Evolutionary conservation across 108 stramenopile species (phyloP).

Genomic region (Skeletonema potamos): DNA sequence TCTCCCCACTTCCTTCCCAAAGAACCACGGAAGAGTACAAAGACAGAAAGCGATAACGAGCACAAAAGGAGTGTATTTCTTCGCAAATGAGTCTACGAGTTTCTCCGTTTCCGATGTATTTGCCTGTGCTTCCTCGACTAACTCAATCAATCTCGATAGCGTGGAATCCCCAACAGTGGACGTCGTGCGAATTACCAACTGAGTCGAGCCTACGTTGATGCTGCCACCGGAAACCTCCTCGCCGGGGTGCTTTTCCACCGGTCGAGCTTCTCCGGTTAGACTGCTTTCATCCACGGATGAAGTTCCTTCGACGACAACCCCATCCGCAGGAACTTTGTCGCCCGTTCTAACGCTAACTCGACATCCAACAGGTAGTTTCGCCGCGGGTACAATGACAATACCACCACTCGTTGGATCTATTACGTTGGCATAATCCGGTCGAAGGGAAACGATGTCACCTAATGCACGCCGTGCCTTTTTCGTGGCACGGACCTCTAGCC

Average conservation of each 20-base stretch:
- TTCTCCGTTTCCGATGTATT: slow-evolving; percentile 88
- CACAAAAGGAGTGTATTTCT: slow-evolving; percentile 83
- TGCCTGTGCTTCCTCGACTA: slow-evolving; percentile 87
- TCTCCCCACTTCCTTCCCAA: slow-evolving; percentile 64
- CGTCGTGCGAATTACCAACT: slow-evolving; percentile 69
- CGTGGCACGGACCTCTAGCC: slow-evolving; percentile 74
- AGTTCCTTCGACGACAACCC: slow-evolving; percentile 81
- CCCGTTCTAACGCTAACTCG: slow-evolving; percentile 87
- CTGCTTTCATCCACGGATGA: slow-evolving; percentile 91
- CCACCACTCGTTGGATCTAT: slow-evolving; percentile 55
- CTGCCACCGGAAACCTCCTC: slow-evolving; percentile 80
- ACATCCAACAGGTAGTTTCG: slow-evolving; percentile 70
- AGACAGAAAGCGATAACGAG: slow-evolving; percentile 67
- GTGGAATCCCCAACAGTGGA: slow-evolving; percentile 78
- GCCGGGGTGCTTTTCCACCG: slow-evolving; percentile 65
- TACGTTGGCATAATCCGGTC: slow-evolving; percentile 86
- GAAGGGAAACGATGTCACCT: slow-evolving; percentile 61
- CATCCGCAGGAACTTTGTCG: slow-evolving; percentile 94
- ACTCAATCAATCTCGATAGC: slow-evolving; percentile 66
- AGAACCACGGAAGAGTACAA: slow-evolving; percentile 81
- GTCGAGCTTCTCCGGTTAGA: slow-evolving; percentile 88
- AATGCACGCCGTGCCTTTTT: slow-evolving; percentile 74
- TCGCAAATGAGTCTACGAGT: slow-evolving; percentile 84
- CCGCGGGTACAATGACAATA: slow-evolving; percentile 73
- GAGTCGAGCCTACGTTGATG: slow-evolving; percentile 77